These are phyloP conservation scores for Aspergillus floridensis DNA, from an alignment of 2,329 filamentous ascomycete genomes.

Conservation along the genomic window DNA sequence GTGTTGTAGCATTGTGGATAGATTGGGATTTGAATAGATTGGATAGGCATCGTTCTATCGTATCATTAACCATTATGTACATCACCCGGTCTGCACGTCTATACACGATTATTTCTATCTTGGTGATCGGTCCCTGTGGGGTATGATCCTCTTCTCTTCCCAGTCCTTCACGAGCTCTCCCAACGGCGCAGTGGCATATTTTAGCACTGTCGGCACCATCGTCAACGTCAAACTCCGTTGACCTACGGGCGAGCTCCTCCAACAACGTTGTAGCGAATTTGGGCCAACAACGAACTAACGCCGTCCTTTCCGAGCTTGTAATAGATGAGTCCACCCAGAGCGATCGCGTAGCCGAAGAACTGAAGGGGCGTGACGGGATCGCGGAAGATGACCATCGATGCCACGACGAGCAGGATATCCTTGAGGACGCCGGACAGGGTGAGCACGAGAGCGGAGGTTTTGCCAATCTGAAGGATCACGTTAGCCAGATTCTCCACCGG, in stretches of 20 bases:
- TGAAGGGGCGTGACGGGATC: slow-evolving; percentile 68
- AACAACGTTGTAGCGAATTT: neutral
- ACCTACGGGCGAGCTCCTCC: neutral
- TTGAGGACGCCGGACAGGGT: slow-evolving; percentile 80
- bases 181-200: neutral
- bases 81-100: neutral
- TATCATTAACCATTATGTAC: neutral
- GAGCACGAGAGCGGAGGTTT: slow-evolving; percentile 78
- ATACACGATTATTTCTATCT: neutral
- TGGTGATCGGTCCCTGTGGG: neutral
- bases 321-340: slow-evolving; percentile 61
- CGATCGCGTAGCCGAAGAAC: slow-evolving; percentile 71
- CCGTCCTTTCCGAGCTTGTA: slow-evolving; percentile 56
- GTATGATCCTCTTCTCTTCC: neutral
- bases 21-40: neutral
- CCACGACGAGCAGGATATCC: slow-evolving; percentile 73
- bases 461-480: slow-evolving; percentile 64
- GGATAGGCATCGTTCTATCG: neutral
- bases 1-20: neutral
- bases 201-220: neutral
- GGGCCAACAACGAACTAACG: neutral
- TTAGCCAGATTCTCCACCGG: slow-evolving; percentile 9
- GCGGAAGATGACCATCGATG: slow-evolving; percentile 72
- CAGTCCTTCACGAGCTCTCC: neutral
- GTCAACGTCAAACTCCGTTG: neutral